Percentiles rank a stretch among this genome's conserved stretches.
Conservation (phyloP, 1,139 yeast genomes). For the Saccharomyces hybrid region DNA sequence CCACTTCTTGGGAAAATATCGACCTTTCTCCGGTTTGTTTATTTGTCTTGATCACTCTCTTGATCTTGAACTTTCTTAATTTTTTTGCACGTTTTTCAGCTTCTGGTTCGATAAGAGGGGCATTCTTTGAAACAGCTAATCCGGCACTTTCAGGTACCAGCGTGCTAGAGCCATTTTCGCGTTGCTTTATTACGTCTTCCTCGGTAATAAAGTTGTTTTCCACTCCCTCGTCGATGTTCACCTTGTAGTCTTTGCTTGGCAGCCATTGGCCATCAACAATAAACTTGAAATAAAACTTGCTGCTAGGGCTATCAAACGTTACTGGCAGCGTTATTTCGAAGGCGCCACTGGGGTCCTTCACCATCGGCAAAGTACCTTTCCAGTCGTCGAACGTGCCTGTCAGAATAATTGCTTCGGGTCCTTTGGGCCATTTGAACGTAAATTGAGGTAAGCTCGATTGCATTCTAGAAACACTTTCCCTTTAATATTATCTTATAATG, state of each 20-base stretch:
- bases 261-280: slow-evolving; percentile 71
- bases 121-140: background rate
- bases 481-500: background rate
- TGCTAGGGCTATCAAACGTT: slow-evolving; percentile 33
- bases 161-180: slow-evolving; percentile 3
- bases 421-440: slow-evolving; percentile 48
- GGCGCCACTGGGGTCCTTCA: slow-evolving; percentile 52
- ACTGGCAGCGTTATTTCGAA: slow-evolving; percentile 53
- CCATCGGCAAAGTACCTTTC: slow-evolving; percentile 52
- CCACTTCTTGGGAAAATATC: slow-evolving; percentile 30
- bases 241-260: slow-evolving; percentile 40
- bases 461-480: background rate
- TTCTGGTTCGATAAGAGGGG: background rate
- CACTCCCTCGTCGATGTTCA: slow-evolving; percentile 45
- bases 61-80: slow-evolving; percentile 28
- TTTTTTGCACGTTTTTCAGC: slow-evolving; percentile 10
- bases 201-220: slow-evolving; percentile 51
- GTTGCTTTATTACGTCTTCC: slow-evolving; percentile 18
- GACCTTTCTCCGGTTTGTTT: slow-evolving; percentile 35
- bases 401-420: slow-evolving; percentile 63
- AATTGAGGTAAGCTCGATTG: slow-evolving; percentile 4
- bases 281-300: slow-evolving; percentile 53
- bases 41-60: slow-evolving; percentile 34
- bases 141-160: slow-evolving; percentile 9
- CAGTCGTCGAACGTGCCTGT: slow-evolving; percentile 77